These are phyloP conservation scores for Debaryomyces psychrophilus DNA, from an alignment of 1,139 yeast genomes.

Conservation along the genomic window DNA sequence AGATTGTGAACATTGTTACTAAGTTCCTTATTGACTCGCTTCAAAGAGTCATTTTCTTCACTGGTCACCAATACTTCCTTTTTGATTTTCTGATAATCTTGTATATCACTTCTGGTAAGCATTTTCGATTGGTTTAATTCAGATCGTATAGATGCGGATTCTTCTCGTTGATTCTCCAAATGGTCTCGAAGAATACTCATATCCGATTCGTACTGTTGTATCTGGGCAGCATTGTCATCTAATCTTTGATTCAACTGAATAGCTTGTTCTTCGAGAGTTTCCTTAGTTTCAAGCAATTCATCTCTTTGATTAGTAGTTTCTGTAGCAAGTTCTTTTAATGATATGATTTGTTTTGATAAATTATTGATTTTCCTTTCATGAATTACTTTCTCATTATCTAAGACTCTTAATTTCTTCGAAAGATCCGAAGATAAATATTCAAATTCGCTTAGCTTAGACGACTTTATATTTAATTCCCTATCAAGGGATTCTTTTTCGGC, in stretches of 20 bases:
- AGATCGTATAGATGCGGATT: constrained; percentile 34
- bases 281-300: constrained; percentile 50
- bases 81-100: constrained; percentile 42
- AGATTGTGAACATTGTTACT: constrained; percentile 34
- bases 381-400: constrained; percentile 47
- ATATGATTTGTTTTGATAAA: constrained; percentile 52
- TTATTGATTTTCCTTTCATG: constrained; percentile 52
- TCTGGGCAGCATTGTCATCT: constrained; percentile 43
- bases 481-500: constrained; percentile 53
- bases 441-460: constrained; percentile 55
- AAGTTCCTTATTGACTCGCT: constrained; percentile 40
- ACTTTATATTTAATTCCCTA: constrained; percentile 52
- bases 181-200: constrained; percentile 39
- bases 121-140: constrained; percentile 42
- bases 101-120: constrained; percentile 33
- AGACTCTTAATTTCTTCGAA: constrained; percentile 49
- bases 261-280: constrained; percentile 49
- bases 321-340: constrained; percentile 54
- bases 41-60: constrained; percentile 49
- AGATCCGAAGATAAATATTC: constrained; percentile 47
- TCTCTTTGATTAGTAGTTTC: constrained; percentile 56
- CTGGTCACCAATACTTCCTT: constrained; percentile 41
- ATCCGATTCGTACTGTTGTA: constrained; percentile 36
- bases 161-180: constrained; percentile 38
- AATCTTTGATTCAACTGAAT: constrained; percentile 46